Evolutionary conservation across 2,329 filamentous ascomycete genomes (phyloP).

Genomic region (Hypomyces rosellus): DNA sequence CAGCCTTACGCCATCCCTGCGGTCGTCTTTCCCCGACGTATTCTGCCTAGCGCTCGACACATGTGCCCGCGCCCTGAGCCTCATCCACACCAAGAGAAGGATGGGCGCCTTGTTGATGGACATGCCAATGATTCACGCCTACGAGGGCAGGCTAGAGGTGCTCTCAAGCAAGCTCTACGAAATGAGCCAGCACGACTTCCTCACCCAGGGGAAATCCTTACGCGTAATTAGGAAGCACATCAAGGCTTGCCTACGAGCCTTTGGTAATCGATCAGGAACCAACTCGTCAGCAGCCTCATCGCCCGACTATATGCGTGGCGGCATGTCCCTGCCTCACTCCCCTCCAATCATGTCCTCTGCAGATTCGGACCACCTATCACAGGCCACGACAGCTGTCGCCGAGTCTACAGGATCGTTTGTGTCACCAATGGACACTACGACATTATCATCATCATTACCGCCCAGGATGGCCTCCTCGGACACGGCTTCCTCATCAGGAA

Average conservation of each 20-base stretch:
- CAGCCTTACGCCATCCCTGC: slow-evolving; percentile 15
- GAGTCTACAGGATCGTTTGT: slow-evolving; percentile 11
- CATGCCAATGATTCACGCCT: slow-evolving; percentile 16
- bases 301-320: slow-evolving; percentile 8
- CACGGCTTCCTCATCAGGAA: slow-evolving; percentile 12
- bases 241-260: slow-evolving; percentile 20
- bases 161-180: slow-evolving; percentile 21
- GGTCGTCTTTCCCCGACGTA: slow-evolving; percentile 21
- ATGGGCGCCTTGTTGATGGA: slow-evolving; percentile 15
- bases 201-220: slow-evolving; percentile 20
- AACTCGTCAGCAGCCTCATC: slow-evolving; percentile 13
- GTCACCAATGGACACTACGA: slow-evolving; percentile 14
- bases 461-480: slow-evolving; percentile 17
- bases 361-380: slow-evolving; percentile 14
- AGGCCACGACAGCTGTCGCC: slow-evolving; percentile 12
- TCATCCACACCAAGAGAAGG: slow-evolving; percentile 17
- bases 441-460: slow-evolving; percentile 1
- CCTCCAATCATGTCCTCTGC: slow-evolving; percentile 1
- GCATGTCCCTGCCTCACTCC: slow-evolving; percentile 17
- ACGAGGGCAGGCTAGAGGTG: slow-evolving; percentile 19
- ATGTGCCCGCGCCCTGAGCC: slow-evolving; percentile 24
- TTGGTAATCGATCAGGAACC: slow-evolving; percentile 14
- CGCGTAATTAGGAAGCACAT: slow-evolving; percentile 23
- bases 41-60: slow-evolving; percentile 26
- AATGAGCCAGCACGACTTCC: slow-evolving; percentile 22